Evolutionary conservation across 352 stramenopile species (phyloP).

Genomic region (Globisporangium cederbergense): DNA sequence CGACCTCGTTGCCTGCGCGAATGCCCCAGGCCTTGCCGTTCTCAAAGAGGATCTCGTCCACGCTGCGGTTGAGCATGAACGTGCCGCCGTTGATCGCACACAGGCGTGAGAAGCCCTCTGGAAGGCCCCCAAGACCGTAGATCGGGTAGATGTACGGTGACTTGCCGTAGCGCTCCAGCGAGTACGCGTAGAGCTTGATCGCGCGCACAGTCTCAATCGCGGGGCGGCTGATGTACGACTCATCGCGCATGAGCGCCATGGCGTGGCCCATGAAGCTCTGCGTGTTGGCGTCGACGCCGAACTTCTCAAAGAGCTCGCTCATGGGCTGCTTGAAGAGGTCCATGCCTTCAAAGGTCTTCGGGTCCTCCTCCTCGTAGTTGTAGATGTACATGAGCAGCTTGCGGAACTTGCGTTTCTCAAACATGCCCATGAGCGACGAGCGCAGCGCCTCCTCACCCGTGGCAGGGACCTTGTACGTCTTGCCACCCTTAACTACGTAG

Average conservation of each 20-base stretch:
- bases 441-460: slow-evolving; percentile 96
- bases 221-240: slow-evolving; percentile 81
- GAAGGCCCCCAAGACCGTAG: slow-evolving; percentile 97
- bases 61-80: slow-evolving; percentile 99
- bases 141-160: slow-evolving; percentile 99
- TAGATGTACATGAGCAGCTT: slow-evolving; percentile 98
- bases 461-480: slow-evolving; percentile 97
- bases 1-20: slow-evolving; percentile 91
- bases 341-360: slow-evolving; percentile 88
- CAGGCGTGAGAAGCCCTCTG: slow-evolving; percentile 98
- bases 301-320: slow-evolving; percentile 97
- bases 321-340: slow-evolving; percentile 97
- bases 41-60: slow-evolving; percentile 94
- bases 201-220: slow-evolving; percentile 93
- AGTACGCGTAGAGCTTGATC: slow-evolving; percentile 99
- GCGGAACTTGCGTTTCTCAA: slow-evolving; percentile 99
- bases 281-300: slow-evolving; percentile 96
- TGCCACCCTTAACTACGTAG: slow-evolving; percentile 97
- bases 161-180: slow-evolving; percentile 95
- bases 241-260: slow-evolving; percentile 97
- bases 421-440: slow-evolving; percentile 98
- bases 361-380: slow-evolving; percentile 93
- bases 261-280: slow-evolving; percentile 99
- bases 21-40: slow-evolving; percentile 94
- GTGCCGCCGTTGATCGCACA: slow-evolving; percentile 99